A percentile compares a stretch with the other conserved stretches of the same genome.
These are phyloP conservation scores for Aspergillus melleus DNA, from an alignment of 2,329 filamentous ascomycete species.

Conservation along the genomic window DNA sequence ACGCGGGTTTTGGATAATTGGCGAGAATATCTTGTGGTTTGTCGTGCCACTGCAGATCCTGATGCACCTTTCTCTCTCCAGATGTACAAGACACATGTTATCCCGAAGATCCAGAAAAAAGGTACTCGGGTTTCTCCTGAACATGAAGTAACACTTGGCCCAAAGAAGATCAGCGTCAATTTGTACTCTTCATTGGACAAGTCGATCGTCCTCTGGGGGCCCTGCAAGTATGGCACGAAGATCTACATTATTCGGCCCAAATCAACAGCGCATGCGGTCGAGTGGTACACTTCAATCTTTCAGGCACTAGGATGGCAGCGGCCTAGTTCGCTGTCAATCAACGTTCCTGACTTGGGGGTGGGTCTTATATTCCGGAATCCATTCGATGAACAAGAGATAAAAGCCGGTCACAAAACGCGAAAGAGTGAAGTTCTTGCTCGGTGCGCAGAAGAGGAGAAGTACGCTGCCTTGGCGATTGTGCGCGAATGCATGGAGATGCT, in stretches of 20 bases:
- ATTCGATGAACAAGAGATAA: slow-evolving; percentile 51
- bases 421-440: slow-evolving; percentile 43
- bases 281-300: slow-evolving; percentile 68
- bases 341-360: slow-evolving; percentile 63
- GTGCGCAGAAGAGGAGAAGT: slow-evolving; percentile 50
- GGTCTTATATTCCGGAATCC: slow-evolving; percentile 60
- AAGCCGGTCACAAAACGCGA: slow-evolving; percentile 35
- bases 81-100: slow-evolving; percentile 63
- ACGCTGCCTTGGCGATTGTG: slow-evolving; percentile 58
- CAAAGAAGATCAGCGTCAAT: slow-evolving; percentile 57
- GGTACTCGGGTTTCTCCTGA: slow-evolving; percentile 56
- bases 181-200: slow-evolving; percentile 68
- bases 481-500: slow-evolving; percentile 61
- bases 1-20: slow-evolving; percentile 63
- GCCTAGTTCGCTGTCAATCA: slow-evolving; percentile 57
- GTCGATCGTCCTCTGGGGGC: slow-evolving; percentile 63
- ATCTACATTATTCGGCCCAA: slow-evolving; percentile 65
- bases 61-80: slow-evolving; percentile 58
- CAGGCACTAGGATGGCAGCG: slow-evolving; percentile 60
- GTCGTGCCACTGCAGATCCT: slow-evolving; percentile 57
- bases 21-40: slow-evolving; percentile 64
- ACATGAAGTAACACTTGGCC: slow-evolving; percentile 58
- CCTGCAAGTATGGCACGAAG: slow-evolving; percentile 53
- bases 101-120: slow-evolving; percentile 58
- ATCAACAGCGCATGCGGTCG: slow-evolving; percentile 61